Base-by-base conservation (phyloP, 208 protist genomes). In the Leishmania braziliensis region DNA sequence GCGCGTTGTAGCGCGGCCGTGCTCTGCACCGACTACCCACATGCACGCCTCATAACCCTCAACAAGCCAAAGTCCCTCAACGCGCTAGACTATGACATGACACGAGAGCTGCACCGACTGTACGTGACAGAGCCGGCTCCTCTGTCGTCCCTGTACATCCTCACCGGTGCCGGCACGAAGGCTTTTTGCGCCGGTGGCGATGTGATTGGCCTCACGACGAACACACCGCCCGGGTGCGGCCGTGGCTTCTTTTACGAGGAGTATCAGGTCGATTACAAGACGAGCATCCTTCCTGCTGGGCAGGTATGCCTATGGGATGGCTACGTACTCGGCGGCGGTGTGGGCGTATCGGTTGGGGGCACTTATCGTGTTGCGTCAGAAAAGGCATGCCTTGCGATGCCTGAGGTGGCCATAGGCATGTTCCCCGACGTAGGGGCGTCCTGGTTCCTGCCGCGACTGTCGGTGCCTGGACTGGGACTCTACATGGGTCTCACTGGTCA, bases 151-250 rank as follows among this genome's bases (percentile, higher is more conserved):
- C 66, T 95, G 2, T 91, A 87, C 75, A 80, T 95, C 16, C 56
- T 95, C 54, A 95, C 91, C 73, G 92, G 92, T 1, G 87, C 86
- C 1, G 92, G 92, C 39, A 60, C 62, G 18, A 95, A 96, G 58
- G 92, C 91, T 12, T 98, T 98, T 68, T 98, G 92, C 69, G 89
- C 95, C n/a, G 95, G 95, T 75, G 95, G 93, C 36, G 92, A 98
- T 82, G 86, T 97, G 46, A 82, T 93, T 26, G 86, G 65, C 33
- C 58, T 96, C 39, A 80, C 83, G 20, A 84, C 78, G 33, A 82
- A 85, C 75, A 48, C 80, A 43, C 80, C 89, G 29, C 60, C 53
- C 14, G 81, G 80, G 53, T 84, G 85, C 39, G 65, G 81, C 5
- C 77, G 81, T 51, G 79, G 62, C 33, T 94, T 95, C 75, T 96